phyloP scores from a whole-genome alignment of 768 basidiomycete genomes.

The Serendipita vermifera region DNA sequence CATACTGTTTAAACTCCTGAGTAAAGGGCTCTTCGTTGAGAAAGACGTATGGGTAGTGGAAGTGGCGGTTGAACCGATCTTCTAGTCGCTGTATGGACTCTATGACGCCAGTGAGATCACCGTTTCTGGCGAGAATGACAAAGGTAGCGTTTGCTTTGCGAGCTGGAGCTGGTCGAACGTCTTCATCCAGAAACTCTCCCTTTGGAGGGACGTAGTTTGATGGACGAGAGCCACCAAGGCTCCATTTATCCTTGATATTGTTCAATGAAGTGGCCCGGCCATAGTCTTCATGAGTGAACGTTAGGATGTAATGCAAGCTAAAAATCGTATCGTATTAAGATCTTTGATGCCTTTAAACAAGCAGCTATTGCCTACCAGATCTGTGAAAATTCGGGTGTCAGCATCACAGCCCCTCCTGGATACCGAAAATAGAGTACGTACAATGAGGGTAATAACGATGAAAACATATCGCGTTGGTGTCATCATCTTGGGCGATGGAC shows the following conservation, averaged over 20 bases:
- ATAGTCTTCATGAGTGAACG: constrained; percentile 10
- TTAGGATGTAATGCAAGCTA: constrained; percentile 10
- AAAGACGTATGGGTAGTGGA: constrained; percentile 69
- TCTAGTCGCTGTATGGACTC: constrained; percentile 60
- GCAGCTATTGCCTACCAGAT: not conserved
- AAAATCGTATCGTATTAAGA: not conserved
- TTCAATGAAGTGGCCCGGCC: constrained; percentile 10
- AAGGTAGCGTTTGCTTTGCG: constrained; percentile 72
- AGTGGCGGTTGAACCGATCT: constrained; percentile 47
- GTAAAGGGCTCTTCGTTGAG: constrained; percentile 71
- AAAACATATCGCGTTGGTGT: constrained; percentile 9
- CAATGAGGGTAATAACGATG: not conserved
- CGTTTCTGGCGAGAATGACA: constrained; percentile 56
- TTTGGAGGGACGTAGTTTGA: not conserved
- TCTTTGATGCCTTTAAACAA: not conserved
- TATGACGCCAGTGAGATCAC: constrained; percentile 45
- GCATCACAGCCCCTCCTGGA: no score
- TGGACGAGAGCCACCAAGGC: not conserved
- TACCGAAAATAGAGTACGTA: no score
- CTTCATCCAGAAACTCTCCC: not conserved
- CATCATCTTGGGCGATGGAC: constrained; percentile 12
- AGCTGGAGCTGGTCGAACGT: constrained; percentile 20
- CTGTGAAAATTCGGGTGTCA: no score
- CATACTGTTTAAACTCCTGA: constrained; percentile 55
- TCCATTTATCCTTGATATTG: not conserved